Evolutionary conservation across 768 basidiomycete genomes (phyloP), one percentile per base, ranked within the genome.

Genomic region (Boletellus ananas): DNA sequence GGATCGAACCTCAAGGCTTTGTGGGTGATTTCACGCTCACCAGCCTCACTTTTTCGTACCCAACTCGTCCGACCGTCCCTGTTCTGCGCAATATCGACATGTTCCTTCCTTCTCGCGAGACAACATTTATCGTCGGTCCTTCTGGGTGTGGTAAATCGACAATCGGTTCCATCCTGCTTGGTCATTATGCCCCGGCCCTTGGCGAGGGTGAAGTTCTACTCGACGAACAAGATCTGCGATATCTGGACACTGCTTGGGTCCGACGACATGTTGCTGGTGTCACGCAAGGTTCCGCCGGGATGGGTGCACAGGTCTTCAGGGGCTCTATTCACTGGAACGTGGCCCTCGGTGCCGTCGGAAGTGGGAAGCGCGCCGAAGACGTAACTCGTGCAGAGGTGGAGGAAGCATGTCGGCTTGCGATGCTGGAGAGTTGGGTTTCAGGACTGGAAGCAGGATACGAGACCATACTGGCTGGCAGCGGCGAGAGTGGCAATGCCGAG

Each of bases 371-470:
- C 4, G 74, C 75, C 1, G 70, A 76, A 47, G 74, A 79, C 20
- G 84, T 84, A 17, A 79, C 78, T 1, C 70, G 82, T 34, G 71
- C 74, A 16, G 85, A 93, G 64, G 90, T 98, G 2, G 77, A 85
- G 37, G 79, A 82, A 14, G 94, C 92, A 0, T 94, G 93, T 61
- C 74, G 79, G n/a, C 81, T 80, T 8, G 92, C 92, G 0, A 74
- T 95, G 64, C 75, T 97, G 57, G 87, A 95, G 58, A 90, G 91
- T 45, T 99, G 94, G 67, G 77, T 96, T 5, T 68, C 72, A 14
- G 88, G 85, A 47, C 70, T 98, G n/a, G 91, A 90, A 0, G 77
- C 85, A 3, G 92, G 93, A 1, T 97, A 97, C 58, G 89, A 94
- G 41, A 95, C 94, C 0, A 68, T 75, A 27, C 70, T 97, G 3